Base-by-base conservation (phyloP, 1,284 basidiomycete genomes). In the Trametes versicolor region DNA sequence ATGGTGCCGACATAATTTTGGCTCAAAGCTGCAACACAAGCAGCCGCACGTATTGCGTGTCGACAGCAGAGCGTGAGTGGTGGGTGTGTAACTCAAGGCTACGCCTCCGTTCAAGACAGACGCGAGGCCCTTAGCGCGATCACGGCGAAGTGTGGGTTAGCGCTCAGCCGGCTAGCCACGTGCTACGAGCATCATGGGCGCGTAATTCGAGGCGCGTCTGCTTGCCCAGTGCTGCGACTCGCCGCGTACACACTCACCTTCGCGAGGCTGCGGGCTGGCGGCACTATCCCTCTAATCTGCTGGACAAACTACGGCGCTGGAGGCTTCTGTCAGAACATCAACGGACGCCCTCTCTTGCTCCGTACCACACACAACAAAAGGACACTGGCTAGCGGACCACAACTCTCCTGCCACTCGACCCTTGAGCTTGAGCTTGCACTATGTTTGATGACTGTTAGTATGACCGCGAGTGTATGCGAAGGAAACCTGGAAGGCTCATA, bases 361-460 rank as follows among this genome's bases (percentile, higher is more conserved):
- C 27, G 54, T 6, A 32, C 25, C 3, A 34, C 51, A 17, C 29
- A 19, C 34, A 4, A 37, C 36, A 9, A 34, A 53, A 17, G 41
- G 6, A 17, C 17, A 43, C 41, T 43, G 17, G 41, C 12, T 39
- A 13, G 15, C 37, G 10, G 13, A 17, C 37, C 37, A 39, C 15
- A 13, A 27, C 45, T 57, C 34, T 27, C 15, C 15, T 29, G 23
- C 23, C 23, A 39, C 47, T 21, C 2, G 9, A 5, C 9, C 29
- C 34, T 36, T 19, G 47, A 29, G 15, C 23, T 29, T 19, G 23
- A 17, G 19, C 34, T 2, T 37, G 37, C 55, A 70, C 64, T 47
- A 95, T 95, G 92, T 92, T 96, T 72, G 94, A 95, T 77, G 94
- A 96, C 65, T 95, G 94, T 93, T 74, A 84, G 91, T 66, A 54